These are phyloP conservation scores for Ganoderma meredithae DNA, from an alignment of 1,284 basidiomycete genomes.

Conservation along the genomic window DNA sequence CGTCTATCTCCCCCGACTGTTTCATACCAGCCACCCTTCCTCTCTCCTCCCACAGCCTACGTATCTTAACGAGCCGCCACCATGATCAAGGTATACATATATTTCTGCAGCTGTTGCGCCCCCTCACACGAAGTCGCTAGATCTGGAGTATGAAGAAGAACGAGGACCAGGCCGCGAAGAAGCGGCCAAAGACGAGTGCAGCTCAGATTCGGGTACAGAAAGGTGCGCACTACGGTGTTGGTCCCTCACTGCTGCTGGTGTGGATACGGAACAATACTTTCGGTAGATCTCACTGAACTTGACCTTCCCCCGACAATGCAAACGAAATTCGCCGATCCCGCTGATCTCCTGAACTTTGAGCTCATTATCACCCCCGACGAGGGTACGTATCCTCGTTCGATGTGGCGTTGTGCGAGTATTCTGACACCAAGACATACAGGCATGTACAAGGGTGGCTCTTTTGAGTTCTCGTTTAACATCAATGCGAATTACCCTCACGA, in stretches of 20 bases:
- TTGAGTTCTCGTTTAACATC: conserved; percentile 94
- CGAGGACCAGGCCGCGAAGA: conserved; percentile 93
- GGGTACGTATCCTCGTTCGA: conserved; percentile 58
- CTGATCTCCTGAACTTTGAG: conserved; percentile 95
- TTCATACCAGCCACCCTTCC: conserved; percentile 21
- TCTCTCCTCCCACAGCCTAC: conserved; percentile 18
- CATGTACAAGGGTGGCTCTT: conserved; percentile 97
- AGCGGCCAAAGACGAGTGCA: conserved; percentile 96
- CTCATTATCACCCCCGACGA: conserved; percentile 97
- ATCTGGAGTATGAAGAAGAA: conserved; percentile 99
- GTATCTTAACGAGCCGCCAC: conserved; percentile 15
- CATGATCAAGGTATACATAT: conserved; percentile 63
- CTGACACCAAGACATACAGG: conserved; percentile 57
- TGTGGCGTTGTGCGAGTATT: neutral
- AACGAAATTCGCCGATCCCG: conserved; percentile 90
- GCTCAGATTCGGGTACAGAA: conserved; percentile 99
- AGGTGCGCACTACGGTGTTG: conserved; percentile 61
- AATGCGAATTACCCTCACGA: conserved; percentile 99
- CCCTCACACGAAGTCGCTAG: conserved; percentile 49
- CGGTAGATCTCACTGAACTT: conserved; percentile 92
- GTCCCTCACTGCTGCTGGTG: no score
- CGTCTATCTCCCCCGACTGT: conserved; percentile 26
- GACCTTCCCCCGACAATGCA: conserved; percentile 97
- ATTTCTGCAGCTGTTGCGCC: neutral
- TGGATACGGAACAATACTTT: neutral